These are phyloP conservation scores for Debaryomycetaceae sp. DNA, from an alignment of 1,139 yeast species.

Conservation along the genomic window DNA sequence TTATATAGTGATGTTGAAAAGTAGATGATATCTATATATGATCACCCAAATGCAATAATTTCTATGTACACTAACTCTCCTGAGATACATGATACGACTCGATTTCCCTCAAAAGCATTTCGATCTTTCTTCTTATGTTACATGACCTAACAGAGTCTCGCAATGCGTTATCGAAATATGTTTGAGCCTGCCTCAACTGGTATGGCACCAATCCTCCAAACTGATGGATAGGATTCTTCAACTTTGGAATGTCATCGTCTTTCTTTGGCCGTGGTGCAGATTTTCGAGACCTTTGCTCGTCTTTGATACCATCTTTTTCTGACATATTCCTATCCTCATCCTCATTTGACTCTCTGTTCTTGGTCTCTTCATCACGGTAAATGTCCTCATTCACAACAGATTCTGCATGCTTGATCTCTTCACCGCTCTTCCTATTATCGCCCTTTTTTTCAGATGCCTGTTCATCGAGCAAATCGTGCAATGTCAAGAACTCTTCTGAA, in stretches of 20 bases:
- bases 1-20: slow-evolving; percentile 42
- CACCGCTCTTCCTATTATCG: slow-evolving; percentile 1
- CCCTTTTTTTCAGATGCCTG: slow-evolving; percentile 2
- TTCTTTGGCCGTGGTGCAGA: not conserved
- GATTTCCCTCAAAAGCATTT: slow-evolving; percentile 13
- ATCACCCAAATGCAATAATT: not conserved
- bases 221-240: slow-evolving; percentile 43
- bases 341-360: not conserved
- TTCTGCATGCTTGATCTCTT: not conserved
- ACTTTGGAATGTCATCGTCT: not conserved
- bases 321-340: not conserved
- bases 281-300: not conserved
- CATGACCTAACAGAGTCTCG: slow-evolving; percentile 21
- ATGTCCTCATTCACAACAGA: not conserved
- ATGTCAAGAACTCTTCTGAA: slow-evolving; percentile 6
- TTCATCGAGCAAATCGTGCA: slow-evolving; percentile 11
- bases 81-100: slow-evolving; percentile 4
- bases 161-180: slow-evolving; percentile 29
- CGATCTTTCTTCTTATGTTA: slow-evolving; percentile 23
- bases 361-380: not conserved
- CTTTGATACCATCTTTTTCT: not conserved
- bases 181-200: slow-evolving; percentile 39
- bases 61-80: not conserved
- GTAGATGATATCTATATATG: slow-evolving; percentile 3
- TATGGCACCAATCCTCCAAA: slow-evolving; percentile 50